Evolutionary conservation across 805 yeast genomes (phyloP), one percentile per base, ranked within the genome.

Genomic region (Metschnikowia kofuensis): DNA sequence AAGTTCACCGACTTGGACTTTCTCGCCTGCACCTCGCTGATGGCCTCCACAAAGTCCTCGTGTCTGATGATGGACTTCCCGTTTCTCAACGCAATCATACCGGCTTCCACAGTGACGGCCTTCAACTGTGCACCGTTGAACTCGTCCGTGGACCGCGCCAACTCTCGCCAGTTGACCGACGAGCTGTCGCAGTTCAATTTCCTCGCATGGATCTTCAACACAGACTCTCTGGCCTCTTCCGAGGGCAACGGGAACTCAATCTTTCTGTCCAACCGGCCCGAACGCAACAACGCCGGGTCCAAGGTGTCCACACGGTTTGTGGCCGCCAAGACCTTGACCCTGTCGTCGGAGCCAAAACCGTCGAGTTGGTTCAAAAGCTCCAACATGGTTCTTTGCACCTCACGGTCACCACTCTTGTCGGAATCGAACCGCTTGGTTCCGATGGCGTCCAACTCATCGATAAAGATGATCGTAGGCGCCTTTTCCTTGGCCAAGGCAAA

Each of bases 71-170:
- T 79, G 38, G 86, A 80, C 70, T 94, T 96, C 14, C 96, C 97
- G 61, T 89, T 89, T 73, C 99, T 83, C 65, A 94, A 77, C 1
- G 99, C 99, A 71, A 94, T 94, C 99, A 94, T 94, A 65, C 99
- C 99, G 7, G 99, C 99, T 69, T 94, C 99, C 21, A 94, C 99
- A 7, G 97, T 91, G 38, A 94, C 99, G 1, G 99, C 99, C 74
- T 94, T 94, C 66, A 94, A 77, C 72, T 94, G 99, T 1, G 99
- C 99, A 65, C 99, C 99, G 64, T 94, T 94, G 70, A 94, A 94
- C 71, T 94, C 99, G 68, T 94, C 99, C 0, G 99, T 94, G 7
- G 96, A 88, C 66, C 99, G 82, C 4, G 99, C 98, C 65, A 94
- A 80, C 74, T 94, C 99, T 69, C 90, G 88, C 99, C 99, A 94